These are phyloP conservation scores for Didymosphaeria variabile DNA, from an alignment of 2,329 filamentous ascomycete genomes.

Conservation along the genomic window DNA sequence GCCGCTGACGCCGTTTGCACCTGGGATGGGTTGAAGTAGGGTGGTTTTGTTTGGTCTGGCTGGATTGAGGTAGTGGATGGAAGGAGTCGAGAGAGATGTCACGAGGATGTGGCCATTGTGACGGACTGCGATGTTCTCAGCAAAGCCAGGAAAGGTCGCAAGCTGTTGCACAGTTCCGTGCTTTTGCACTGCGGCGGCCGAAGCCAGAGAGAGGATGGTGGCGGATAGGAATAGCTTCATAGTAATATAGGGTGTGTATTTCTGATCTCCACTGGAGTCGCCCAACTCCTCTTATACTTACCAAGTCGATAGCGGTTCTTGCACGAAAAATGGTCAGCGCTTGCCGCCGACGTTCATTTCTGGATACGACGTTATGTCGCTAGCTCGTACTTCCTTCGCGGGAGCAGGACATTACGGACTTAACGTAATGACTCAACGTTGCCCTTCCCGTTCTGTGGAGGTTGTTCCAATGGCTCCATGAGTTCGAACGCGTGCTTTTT, in stretches of 20 bases:
- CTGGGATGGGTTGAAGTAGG: conserved; percentile 8
- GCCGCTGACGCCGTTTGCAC: conserved; percentile 10
- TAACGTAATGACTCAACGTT: neutral
- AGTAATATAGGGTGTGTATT: neutral
- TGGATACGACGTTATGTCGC: no score
- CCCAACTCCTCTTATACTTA: neutral
- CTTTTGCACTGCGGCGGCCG: neutral
- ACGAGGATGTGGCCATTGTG: conserved; percentile 7
- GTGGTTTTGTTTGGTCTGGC: neutral
- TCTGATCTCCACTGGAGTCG: neutral
- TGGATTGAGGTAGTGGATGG: conserved; percentile 2
- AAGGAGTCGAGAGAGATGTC: conserved; percentile 9
- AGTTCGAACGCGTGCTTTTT: neutral
- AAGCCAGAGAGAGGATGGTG: conserved; percentile 2
- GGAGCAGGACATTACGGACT: neutral
- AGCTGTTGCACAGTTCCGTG: neutral
- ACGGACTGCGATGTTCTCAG: conserved; percentile 12
- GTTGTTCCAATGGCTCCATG: neutral
- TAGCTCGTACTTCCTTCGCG: no score
- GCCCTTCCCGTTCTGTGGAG: no score
- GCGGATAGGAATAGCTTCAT: neutral
- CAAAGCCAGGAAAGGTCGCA: neutral
- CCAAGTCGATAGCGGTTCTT: neutral
- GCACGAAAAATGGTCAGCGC: no score
- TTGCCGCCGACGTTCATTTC: no score